Base-by-base conservation (phyloP, 305 asterid species). In the Fraxinus velutina region DNA sequence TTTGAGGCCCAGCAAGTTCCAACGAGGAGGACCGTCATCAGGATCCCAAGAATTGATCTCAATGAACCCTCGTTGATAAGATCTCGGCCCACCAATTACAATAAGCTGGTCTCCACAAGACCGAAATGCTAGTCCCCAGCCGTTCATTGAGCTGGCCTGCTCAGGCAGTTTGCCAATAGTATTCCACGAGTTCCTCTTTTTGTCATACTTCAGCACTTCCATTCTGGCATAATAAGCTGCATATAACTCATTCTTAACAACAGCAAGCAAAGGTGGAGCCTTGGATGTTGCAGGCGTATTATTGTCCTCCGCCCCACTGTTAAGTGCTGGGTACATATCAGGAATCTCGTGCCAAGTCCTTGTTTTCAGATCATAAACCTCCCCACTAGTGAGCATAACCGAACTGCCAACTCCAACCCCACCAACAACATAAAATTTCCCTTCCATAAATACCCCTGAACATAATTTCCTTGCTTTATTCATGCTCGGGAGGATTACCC, bases 81-180 rank as follows among this genome's bases (percentile, higher is more conserved):
- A 80, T 60, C 97, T 88, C 0, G 98, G 98, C 78, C 99, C 98
- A 2, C 98, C 97, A n/a, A 95, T 90, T 77, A 95, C 99, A 17
- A 94, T 90, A 12, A 95, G 90, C 66, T 88, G 92, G 79, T 92
- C 90, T 3, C 99, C 99, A 9, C 98, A 93, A 0, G 92, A 97
- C 88, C 97, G 82, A 74, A 95, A 95, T 7, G 99, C 99, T 82
- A 95, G 85, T 29, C 99, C 99, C 99, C 99, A 93, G 17, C 99
- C 98, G 2, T 89, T 87, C 96, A 89, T 93, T 0, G 99, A 92
- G 52, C 87, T 90, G 0, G 93, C 97, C 13, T 97, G 82, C 42
- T 91, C 97, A 0, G 99, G 99, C 90, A 95, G 81, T 36, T 89
- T 88, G n/a, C 97, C 99, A 2, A 92, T 85, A 0, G 92, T 87